Evolutionary conservation across 495 filamentous ascomycete species (phyloP), one percentile per base, ranked within the genome.

Genomic region (Hypoxylon fuscum): DNA sequence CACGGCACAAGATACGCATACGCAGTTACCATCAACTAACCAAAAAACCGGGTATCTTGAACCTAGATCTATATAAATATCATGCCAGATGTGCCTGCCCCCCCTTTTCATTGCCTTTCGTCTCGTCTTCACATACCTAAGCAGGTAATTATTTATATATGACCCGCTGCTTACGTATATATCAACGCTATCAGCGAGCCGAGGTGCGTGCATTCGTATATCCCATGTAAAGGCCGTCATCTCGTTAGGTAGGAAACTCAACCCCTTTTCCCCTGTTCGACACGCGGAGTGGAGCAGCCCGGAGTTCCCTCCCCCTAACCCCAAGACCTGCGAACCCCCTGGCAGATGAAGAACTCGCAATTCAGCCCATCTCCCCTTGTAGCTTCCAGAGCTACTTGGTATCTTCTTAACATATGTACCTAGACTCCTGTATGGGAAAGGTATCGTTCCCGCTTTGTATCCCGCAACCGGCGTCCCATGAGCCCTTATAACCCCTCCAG

Each of bases 11-110:
- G n/a, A n/a, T n/a, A n/a, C n/a, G n/a, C n/a, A n/a, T n/a, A n/a
- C n/a, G n/a, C n/a, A n/a, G n/a, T n/a, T n/a, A n/a, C n/a, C n/a
- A n/a, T n/a, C n/a, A n/a, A n/a, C n/a, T n/a, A n/a, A n/a, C n/a
- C n/a, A n/a, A 49, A 43, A 55, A 49, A 54, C 54, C 55, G 61
- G 61, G 61, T 64, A 64, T 64, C 61, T 59, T 23, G 11, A 64
- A 59, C 61, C 49, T 44, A 64, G 35, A 54, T 64, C 53, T 58
- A 32, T 62, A 48, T 50, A n/a, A n/a, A 52, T 47, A 43, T 22
- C 55, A 20, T 43, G 38, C 1, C 1, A 7, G 8, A 2, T 2
- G n/a, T 43, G 34, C 29, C 25, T 56, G 6, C 53, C 15, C 21
- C 22, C 20, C 49, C 41, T 53, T 53, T 53, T 48, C 38, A 51